Base-by-base conservation (phyloP, 2,329 filamentous ascomycete species). In the Cytospora piceae region DNA sequence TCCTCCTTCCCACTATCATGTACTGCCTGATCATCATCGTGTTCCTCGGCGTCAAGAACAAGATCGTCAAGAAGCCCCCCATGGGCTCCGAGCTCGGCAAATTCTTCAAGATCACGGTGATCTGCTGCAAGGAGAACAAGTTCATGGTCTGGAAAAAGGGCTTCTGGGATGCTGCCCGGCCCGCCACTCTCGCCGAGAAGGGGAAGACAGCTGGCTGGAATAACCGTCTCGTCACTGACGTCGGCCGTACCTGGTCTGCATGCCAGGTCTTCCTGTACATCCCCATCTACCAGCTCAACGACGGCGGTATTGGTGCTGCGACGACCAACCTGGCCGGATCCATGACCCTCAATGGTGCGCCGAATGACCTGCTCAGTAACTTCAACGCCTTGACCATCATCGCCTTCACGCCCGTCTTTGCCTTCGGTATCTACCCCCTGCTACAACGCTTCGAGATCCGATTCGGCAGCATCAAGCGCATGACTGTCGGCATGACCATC, bases 181-280 rank as follows among this genome's bases (percentile, higher is more conserved):
- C 88, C 8, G 84, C 82, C 57, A 76, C 77, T 14, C 78, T 87
- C 5, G 77, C 77, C 1, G 78, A 69, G 72, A 75, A 71, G 76
- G 80, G 71, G 79, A 67, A 68, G 0, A 82, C 78, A 75, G 88
- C 89, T 79, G 81, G 79, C 20, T 90, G 88, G 69, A 85, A 87
- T 53, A 87, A 90, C 70, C 83, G 83, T 42, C 89, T 87, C 80
- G 88, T 92, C 59, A 85, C 87, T 71, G 87, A 91, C 70, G 83
- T 89, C 17, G 80, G 80, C 63, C 85, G 88, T 73, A 81, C 78
- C 0, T 77, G 77, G 72, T 70, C 76, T 31, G 79, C 79, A 7
- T 76, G 76, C n/a, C 73, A 77, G 64, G 76, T 63, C 73, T 77
- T 79, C 71, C 72, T 78, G 31, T 80, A 79, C 68, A 75, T 79